phyloP scores from a whole-genome alignment of 2,329 filamentous ascomycete genomes.

The Coniella vitis region DNA sequence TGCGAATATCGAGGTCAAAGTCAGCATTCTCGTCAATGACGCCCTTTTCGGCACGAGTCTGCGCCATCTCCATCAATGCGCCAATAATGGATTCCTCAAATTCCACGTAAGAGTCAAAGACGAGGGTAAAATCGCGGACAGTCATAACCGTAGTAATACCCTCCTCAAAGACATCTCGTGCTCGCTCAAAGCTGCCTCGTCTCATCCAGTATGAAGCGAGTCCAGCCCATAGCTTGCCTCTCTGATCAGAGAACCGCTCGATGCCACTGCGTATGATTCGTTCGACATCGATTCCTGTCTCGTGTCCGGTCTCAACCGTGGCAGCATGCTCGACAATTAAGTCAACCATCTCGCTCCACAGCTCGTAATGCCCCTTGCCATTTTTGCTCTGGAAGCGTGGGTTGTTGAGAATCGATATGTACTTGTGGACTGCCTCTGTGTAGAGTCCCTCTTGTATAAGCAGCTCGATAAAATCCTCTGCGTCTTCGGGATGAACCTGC shows the following conservation, averaged over 20 bases:
- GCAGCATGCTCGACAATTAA: constrained; percentile 85
- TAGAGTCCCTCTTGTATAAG: constrained; percentile 75
- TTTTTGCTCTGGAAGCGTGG: constrained; percentile 86
- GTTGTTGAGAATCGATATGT: constrained; percentile 89
- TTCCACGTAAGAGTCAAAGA: constrained; percentile 94
- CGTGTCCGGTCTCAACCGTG: constrained; percentile 72
- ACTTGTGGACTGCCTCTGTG: constrained; percentile 84
- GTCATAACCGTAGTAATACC: constrained; percentile 98
- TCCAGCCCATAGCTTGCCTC: constrained; percentile 91
- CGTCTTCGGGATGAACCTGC: constrained; percentile 92
- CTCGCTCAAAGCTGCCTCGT: constrained; percentile 83
- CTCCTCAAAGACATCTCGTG: constrained; percentile 90
- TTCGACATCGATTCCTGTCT: constrained; percentile 83
- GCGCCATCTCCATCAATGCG: constrained; percentile 82
- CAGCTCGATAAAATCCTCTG: constrained; percentile 91
- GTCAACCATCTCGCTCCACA: constrained; percentile 98
- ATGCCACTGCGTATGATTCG: constrained; percentile 90
- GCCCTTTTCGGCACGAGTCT: constrained; percentile 70
- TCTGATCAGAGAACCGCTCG: constrained; percentile 81
- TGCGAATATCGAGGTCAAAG: constrained; percentile 89
- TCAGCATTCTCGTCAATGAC: constrained; percentile 76
- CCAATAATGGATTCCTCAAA: constrained; percentile 96
- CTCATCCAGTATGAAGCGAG: constrained; percentile 96
- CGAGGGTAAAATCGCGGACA: constrained; percentile 89
- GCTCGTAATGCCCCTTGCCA: constrained; percentile 88